These are phyloP conservation scores for Xylaria sp. DNA, from an alignment of 2,329 filamentous ascomycete genomes.

Conservation along the genomic window DNA sequence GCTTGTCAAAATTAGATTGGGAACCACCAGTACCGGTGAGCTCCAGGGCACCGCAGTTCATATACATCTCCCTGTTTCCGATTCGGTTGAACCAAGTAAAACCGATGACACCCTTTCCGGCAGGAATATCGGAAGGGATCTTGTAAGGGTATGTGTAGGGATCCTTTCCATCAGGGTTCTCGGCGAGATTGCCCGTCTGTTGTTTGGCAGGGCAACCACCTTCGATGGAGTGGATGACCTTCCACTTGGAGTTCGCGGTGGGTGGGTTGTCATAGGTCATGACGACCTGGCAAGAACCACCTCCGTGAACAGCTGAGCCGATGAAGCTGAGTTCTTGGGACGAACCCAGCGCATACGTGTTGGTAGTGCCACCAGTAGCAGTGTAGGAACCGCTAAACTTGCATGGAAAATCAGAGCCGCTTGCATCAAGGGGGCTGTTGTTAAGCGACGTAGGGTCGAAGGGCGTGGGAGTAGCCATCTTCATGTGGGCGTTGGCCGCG, in stretches of 20 bases:
- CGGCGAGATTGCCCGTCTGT: conserved; percentile 65
- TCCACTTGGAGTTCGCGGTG: conserved; percentile 75
- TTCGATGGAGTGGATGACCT: conserved; percentile 88
- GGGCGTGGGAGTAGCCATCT: conserved; percentile 74
- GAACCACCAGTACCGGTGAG: conserved; percentile 66
- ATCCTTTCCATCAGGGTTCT: conserved; percentile 55
- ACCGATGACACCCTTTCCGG: conserved; percentile 82
- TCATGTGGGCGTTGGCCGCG: conserved; percentile 77
- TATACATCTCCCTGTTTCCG: conserved; percentile 96
- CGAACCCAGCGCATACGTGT: conserved; percentile 72
- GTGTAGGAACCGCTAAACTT: conserved; percentile 66
- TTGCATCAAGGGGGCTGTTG: conserved; percentile 71
- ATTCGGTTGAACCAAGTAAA: conserved; percentile 97
- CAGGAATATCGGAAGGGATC: conserved; percentile 75
- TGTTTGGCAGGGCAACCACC: conserved; percentile 81
- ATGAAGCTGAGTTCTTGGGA: conserved; percentile 70
- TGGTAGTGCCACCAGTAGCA: conserved; percentile 59
- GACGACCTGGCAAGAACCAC: conserved; percentile 90
- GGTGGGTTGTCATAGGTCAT: conserved; percentile 81
- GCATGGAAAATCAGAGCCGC: conserved; percentile 83
- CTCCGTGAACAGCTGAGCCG: conserved; percentile 83
- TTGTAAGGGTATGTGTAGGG: conserved; percentile 73
- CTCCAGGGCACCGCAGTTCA: conserved; percentile 87
- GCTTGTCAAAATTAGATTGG: conserved; percentile 64
- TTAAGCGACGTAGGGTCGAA: conserved; percentile 56